phyloP scores from a whole-genome alignment of 1,284 basidiomycete species.

The Phaffia rhodozyma region DNA sequence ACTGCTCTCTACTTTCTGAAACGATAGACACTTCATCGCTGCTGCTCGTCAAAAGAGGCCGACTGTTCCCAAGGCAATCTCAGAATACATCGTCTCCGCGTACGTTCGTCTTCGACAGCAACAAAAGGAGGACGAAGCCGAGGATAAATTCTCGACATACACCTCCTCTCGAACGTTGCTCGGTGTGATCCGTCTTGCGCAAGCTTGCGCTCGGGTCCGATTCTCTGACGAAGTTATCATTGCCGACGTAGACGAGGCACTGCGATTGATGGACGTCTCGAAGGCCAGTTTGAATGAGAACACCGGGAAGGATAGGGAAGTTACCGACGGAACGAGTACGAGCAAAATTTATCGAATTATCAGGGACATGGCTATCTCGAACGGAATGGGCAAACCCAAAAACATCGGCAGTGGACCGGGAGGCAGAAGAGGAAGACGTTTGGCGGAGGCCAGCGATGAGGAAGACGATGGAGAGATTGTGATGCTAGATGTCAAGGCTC shows the following conservation, averaged over 20 bases:
- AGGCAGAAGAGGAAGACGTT: slow-evolving; percentile 34
- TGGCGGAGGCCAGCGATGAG: slow-evolving; percentile 45
- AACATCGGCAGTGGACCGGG: slow-evolving; percentile 35
- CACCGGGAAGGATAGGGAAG: slow-evolving; percentile 44
- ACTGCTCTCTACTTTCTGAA: slow-evolving; percentile 12
- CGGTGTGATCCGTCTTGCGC: slow-evolving; percentile 84
- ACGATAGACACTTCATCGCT: slow-evolving; percentile 80
- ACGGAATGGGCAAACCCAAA: slow-evolving; percentile 33
- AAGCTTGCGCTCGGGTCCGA: slow-evolving; percentile 84
- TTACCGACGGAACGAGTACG: slow-evolving; percentile 56
- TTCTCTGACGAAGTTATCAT: slow-evolving; percentile 68
- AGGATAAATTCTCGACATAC: slow-evolving; percentile 82
- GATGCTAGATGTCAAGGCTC: slow-evolving; percentile 70
- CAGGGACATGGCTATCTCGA: slow-evolving; percentile 57
- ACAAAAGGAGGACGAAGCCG: slow-evolving; percentile 79
- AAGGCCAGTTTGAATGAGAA: slow-evolving; percentile 78
- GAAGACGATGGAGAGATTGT: slow-evolving; percentile 50
- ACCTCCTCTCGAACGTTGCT: slow-evolving; percentile 95
- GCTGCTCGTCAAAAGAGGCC: slow-evolving; percentile 81
- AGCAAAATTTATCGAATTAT: slow-evolving; percentile 81
- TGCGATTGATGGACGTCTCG: slow-evolving; percentile 91
- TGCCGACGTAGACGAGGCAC: slow-evolving; percentile 89
- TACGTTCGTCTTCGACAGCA: slow-evolving; percentile 90
- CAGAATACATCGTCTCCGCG: slow-evolving; percentile 85
- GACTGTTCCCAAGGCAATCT: slow-evolving; percentile 71